Evolutionary conservation across 768 basidiomycete genomes (phyloP), one percentile per base, ranked within the genome.

Genomic region (Calocybe gangraenosa): DNA sequence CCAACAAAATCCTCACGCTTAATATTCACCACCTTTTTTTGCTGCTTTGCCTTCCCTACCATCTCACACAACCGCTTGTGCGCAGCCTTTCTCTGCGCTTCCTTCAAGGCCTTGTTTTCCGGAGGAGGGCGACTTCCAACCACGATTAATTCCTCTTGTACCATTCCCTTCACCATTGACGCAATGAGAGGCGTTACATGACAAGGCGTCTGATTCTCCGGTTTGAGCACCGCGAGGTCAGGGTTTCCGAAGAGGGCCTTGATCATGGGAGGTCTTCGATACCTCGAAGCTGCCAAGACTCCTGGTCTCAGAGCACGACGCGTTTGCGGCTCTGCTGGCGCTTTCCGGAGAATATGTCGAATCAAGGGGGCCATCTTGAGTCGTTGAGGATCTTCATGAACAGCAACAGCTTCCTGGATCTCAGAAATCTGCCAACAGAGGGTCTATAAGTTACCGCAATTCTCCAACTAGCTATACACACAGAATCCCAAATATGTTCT

Each of bases 121-220:
- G 54, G 57, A 1, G 52, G 52, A 1, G 71, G 74, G 0, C 53
- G 69, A 0, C 71, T 64, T 3, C 78, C 87, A 7, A 87, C 61
- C 1, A 87, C 74, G 6, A 62, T 47, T 3, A 88, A 59, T 1
- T 64, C 61, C 48, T 85, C 85, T 18, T 66, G 68, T 40, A 87
- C 80, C 0, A 75, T 67, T 0, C 73, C 71, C 7, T 57, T 23
- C 0, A 82, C 77, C 7, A 87, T 60, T 7, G 62, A 54, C 4
- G 70, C 71, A 35, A 89, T 79, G 15, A 69, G 65, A 0, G 79
- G 78, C 0, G 85, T 87, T 7, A 89, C 83, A 37, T 76, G 75
- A 0, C 84, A 87, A 3, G 66, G 62, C 14, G 61, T 73, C 51
- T 79, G 78, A 22, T 74, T 72, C 50, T 79, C 77, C 0, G 70